These are phyloP conservation scores for Nakaseomyces bracarensis DNA, from an alignment of 1,139 yeast species.

Conservation along the genomic window DNA sequence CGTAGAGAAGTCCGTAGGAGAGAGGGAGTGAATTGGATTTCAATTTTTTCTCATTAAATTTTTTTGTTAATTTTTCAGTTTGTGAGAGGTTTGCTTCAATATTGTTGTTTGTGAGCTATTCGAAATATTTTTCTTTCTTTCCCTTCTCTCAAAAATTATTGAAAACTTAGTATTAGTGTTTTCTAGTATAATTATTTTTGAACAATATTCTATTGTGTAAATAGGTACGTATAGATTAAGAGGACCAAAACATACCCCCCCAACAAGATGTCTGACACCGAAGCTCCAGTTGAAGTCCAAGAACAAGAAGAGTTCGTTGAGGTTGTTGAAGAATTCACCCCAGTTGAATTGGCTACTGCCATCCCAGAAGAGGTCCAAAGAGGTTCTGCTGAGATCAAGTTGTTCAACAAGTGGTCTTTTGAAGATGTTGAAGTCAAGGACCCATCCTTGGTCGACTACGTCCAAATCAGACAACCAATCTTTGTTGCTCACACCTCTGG, in stretches of 20 bases:
- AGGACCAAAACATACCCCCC: slow-evolving; percentile 8
- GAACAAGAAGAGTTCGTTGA: slow-evolving; percentile 48
- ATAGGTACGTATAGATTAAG: slow-evolving; percentile 4
- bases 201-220: neutral
- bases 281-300: slow-evolving; percentile 42
- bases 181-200: neutral
- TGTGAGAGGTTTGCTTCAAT: too few relatives aligned
- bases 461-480: slow-evolving; percentile 95
- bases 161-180: neutral
- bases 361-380: slow-evolving; percentile 96
- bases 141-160: too few relatives aligned
- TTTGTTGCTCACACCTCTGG: slow-evolving; percentile 99
- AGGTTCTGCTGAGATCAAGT: slow-evolving; percentile 93
- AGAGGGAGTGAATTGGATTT: too few relatives aligned
- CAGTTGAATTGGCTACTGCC: slow-evolving; percentile 83
- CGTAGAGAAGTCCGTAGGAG: too few relatives aligned
- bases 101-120: too few relatives aligned
- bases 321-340: slow-evolving; percentile 60
- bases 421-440: slow-evolving; percentile 97
- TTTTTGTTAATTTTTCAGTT: too few relatives aligned
- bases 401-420: slow-evolving; percentile 99
- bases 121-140: too few relatives aligned
- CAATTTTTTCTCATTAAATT: too few relatives aligned
- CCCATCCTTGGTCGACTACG: slow-evolving; percentile 95
- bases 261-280: slow-evolving; percentile 36